These are phyloP conservation scores for Juglanconis juglandina DNA, from an alignment of 2,329 filamentous ascomycete genomes.

Conservation along the genomic window DNA sequence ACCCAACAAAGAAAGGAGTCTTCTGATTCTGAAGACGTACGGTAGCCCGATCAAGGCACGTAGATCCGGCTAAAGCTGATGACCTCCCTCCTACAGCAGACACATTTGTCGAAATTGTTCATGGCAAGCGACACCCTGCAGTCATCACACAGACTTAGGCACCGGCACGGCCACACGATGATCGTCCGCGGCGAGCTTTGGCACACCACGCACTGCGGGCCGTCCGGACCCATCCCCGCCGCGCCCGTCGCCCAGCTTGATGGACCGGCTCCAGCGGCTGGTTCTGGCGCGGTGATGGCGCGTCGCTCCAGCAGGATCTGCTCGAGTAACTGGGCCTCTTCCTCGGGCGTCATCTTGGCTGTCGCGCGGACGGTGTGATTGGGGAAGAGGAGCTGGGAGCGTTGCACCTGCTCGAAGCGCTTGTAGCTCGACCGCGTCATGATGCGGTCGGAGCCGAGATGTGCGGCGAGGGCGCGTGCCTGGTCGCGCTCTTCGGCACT, in stretches of 20 bases:
- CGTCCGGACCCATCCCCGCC: conserved; percentile 64
- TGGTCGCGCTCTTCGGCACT: conserved; percentile 76
- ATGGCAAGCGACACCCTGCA: conserved; percentile 89
- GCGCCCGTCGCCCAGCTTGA: conserved; percentile 67
- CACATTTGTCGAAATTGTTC: conserved; percentile 96
- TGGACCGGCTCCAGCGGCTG: conserved; percentile 18
- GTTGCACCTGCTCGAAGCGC: conserved; percentile 64
- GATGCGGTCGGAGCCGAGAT: conserved; percentile 67
- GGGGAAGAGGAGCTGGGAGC: conserved; percentile 63
- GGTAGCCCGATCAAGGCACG: conserved; percentile 58
- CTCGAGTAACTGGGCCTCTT: conserved; percentile 60
- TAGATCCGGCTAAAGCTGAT: conserved; percentile 87
- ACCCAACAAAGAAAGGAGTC: background rate
- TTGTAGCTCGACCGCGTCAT: conserved; percentile 80
- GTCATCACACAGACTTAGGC: conserved; percentile 90
- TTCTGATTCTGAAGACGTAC: background rate
- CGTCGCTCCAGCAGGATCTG: conserved; percentile 56
- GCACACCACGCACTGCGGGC: conserved; percentile 90
- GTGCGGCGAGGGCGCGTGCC: conserved; percentile 75
- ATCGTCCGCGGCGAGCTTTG: conserved; percentile 82
- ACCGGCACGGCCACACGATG: conserved; percentile 95
- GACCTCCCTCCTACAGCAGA: conserved; percentile 87
- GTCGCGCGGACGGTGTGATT: conserved; percentile 35
- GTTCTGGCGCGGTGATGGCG: conserved; percentile 22
- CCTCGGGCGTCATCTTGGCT: conserved; percentile 49